These are phyloP conservation scores for Choiromyces venosus DNA, from an alignment of 495 filamentous ascomycete genomes.

Conservation along the genomic window DNA sequence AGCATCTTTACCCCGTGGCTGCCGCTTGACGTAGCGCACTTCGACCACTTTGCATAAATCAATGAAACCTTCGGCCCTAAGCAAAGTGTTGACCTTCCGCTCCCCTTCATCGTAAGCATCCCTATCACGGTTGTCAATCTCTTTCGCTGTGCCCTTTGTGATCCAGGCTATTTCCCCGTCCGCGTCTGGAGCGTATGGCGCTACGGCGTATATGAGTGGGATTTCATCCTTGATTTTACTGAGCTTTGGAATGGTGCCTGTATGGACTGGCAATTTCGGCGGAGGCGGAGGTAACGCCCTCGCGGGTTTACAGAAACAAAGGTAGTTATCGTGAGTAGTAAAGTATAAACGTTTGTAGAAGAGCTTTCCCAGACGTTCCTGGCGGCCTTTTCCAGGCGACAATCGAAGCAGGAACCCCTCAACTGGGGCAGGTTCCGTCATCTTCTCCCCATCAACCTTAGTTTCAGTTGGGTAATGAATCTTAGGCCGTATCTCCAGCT, in stretches of 20 bases:
- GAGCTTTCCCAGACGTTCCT: slow-evolving; percentile 58
- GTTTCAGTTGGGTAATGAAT: slow-evolving; percentile 61
- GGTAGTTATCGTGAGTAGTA: slow-evolving; percentile 61
- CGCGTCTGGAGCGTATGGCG: slow-evolving; percentile 57
- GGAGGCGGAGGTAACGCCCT: slow-evolving; percentile 61
- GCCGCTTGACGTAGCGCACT: slow-evolving; percentile 54
- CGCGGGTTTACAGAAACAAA: slow-evolving; percentile 63
- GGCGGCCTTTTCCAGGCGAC: slow-evolving; percentile 59
- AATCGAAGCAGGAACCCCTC: slow-evolving; percentile 69
- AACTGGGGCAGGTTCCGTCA: slow-evolving; percentile 59
- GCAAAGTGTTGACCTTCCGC: slow-evolving; percentile 57
- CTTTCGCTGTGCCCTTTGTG: slow-evolving; percentile 45
- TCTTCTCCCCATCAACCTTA: slow-evolving; percentile 43
- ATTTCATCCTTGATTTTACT: slow-evolving; percentile 55
- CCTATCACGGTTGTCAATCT: slow-evolving; percentile 51
- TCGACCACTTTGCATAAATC: slow-evolving; percentile 56
- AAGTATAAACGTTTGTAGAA: slow-evolving; percentile 70
- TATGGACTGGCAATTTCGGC: slow-evolving; percentile 50
- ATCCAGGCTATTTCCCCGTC: slow-evolving; percentile 57
- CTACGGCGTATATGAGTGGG: slow-evolving; percentile 59
- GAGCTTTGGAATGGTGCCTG: slow-evolving; percentile 51
- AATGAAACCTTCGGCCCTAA: slow-evolving; percentile 61
- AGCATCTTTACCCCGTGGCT: slow-evolving; percentile 49
- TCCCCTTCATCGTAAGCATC: slow-evolving; percentile 59
- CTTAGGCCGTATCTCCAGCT: slow-evolving; percentile 67